Conservation (phyloP, 2,329 filamentous ascomycete species). For the Ascomycota sp. region DNA sequence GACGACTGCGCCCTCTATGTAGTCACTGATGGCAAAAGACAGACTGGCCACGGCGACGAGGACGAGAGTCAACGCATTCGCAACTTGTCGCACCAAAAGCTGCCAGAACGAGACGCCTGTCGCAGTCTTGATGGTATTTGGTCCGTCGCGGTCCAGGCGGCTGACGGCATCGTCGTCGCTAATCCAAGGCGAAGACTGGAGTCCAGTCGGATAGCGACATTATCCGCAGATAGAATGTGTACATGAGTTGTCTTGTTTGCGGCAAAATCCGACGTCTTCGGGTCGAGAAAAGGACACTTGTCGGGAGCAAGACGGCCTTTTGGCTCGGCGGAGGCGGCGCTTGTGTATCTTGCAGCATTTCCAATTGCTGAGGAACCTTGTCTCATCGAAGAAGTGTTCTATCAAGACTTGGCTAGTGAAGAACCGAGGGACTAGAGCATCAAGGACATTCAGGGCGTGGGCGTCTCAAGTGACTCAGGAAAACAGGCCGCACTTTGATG, state of each 20-base stretch:
- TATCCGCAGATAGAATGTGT: conserved; percentile 15
- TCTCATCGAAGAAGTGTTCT: conserved; percentile 20
- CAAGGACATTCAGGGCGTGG: too few relatives aligned
- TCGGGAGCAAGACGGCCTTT: conserved; percentile 14
- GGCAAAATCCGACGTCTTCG: conserved; percentile 14
- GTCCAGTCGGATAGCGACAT: conserved; percentile 16
- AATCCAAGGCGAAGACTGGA: conserved; percentile 37
- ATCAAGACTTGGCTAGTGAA: not conserved
- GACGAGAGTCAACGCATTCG: conserved; percentile 56
- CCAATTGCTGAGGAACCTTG: conserved; percentile 15
- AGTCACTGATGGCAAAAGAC: conserved; percentile 44
- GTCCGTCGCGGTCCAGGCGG: conserved; percentile 45
- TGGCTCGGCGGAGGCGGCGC: conserved; percentile 16
- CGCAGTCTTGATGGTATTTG: conserved; percentile 51
- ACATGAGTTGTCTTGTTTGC: conserved; percentile 16
- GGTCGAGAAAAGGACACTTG: conserved; percentile 18
- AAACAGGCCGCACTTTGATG: too few relatives aligned
- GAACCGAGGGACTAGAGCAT: not conserved
- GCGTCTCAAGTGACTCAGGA: too few relatives aligned
- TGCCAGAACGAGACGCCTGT: conserved; percentile 53
- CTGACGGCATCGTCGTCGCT: conserved; percentile 38
- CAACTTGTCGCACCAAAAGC: conserved; percentile 58
- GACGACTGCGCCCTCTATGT: conserved; percentile 42
- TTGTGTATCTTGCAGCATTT: conserved; percentile 21
- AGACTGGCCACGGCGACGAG: conserved; percentile 56